Conservation (phyloP, 768 basidiomycete genomes). For the Russula lepida region DNA sequence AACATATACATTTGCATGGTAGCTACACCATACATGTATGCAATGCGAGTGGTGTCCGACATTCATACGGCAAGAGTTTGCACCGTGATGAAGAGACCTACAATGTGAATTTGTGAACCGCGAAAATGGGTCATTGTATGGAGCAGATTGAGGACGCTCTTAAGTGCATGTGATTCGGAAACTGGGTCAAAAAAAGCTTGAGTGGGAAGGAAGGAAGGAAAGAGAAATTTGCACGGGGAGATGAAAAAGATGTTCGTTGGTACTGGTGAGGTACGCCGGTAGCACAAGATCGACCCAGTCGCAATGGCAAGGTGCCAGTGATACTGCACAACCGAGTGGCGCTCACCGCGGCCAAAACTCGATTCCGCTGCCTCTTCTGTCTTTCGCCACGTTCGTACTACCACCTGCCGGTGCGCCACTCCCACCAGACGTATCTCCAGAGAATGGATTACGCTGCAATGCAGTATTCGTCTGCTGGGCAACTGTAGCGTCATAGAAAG, state of each 20-base stretch:
- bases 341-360: slow-evolving; percentile 69
- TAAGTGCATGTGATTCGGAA: slow-evolving; percentile 11
- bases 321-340: neutral
- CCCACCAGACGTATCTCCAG: slow-evolving; percentile 15
- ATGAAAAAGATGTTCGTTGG: slow-evolving; percentile 13
- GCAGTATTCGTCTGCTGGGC: slow-evolving; percentile 29
- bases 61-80: slow-evolving; percentile 6
- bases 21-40: slow-evolving; percentile 20
- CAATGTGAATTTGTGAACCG: slow-evolving; percentile 4
- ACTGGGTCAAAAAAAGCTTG: neutral
- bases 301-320: neutral
- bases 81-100: neutral
- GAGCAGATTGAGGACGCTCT: neutral
- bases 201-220: slow-evolving; percentile 1
- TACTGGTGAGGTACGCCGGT: neutral
- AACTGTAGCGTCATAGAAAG: slow-evolving; percentile 64
- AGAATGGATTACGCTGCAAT: slow-evolving; percentile 32
- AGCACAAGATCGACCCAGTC: neutral
- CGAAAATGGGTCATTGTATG: slow-evolving; percentile 8
- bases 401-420: slow-evolving; percentile 29
- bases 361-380: slow-evolving; percentile 53
- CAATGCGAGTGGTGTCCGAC: slow-evolving; percentile 14
- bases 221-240: slow-evolving; percentile 14
- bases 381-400: slow-evolving; percentile 41
- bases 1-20: slow-evolving; percentile 20